These are phyloP conservation scores for Pyricularia sp. DNA, from an alignment of 2,329 filamentous ascomycete species.

Conservation along the genomic window DNA sequence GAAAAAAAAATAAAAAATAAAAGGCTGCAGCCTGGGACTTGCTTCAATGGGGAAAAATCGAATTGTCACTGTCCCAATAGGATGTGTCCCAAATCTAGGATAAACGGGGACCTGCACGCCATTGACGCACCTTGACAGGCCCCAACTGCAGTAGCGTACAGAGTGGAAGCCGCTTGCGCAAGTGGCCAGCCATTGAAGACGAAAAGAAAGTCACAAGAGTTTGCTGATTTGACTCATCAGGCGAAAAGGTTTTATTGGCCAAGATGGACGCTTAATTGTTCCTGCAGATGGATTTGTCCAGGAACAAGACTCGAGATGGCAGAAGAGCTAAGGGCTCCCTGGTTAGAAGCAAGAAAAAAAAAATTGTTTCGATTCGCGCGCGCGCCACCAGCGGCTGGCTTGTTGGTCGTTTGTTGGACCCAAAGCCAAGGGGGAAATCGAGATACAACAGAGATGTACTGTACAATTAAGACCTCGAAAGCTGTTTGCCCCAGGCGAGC, in stretches of 20 bases:
- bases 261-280: neutral
- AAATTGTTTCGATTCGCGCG: neutral
- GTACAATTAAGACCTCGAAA: neutral
- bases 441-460: neutral
- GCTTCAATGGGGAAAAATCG: neutral
- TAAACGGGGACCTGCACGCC: slow-evolving; percentile 1
- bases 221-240: neutral
- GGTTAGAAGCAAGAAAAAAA: neutral
- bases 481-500: neutral
- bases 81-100: neutral
- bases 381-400: neutral
- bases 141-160: neutral
- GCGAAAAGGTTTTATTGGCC: neutral
- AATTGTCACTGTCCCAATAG: neutral
- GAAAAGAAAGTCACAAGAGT: neutral
- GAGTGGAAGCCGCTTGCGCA: neutral
- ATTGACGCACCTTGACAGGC: neutral
- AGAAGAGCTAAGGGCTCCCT: neutral
- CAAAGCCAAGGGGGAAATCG: neutral
- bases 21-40: neutral
- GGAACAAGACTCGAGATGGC: neutral
- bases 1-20: neutral
- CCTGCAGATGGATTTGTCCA: neutral
- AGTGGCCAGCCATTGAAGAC: neutral
- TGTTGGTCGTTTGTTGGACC: neutral